Percentiles rank a stretch among this genome's conserved stretches.
Conservation (phyloP, 2,329 filamentous ascomycete genomes). For the Decorospora gaudefroyi region DNA sequence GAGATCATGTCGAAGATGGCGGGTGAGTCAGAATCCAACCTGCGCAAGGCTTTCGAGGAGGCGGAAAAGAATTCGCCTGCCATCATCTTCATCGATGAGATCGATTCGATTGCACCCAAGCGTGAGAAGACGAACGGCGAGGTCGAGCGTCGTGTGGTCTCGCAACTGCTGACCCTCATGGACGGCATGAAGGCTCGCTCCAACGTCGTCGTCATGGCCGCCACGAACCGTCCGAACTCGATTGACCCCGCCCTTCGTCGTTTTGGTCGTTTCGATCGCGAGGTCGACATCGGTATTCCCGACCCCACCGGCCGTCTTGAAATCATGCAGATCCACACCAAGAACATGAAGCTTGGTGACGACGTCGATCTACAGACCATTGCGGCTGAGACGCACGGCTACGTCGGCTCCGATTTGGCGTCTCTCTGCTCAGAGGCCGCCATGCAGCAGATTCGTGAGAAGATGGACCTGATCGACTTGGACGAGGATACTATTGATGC, state of each 20-base stretch:
- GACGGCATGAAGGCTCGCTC: slow-evolving; percentile 99
- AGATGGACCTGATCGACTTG: slow-evolving; percentile 99
- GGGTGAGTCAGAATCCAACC: slow-evolving; percentile 96
- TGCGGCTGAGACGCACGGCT: slow-evolving; percentile 96
- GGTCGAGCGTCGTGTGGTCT: slow-evolving; percentile 97
- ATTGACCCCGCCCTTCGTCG: slow-evolving; percentile 97
- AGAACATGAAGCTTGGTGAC: slow-evolving; percentile 99
- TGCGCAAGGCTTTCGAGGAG: slow-evolving; percentile 99
- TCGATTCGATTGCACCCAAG: slow-evolving; percentile 98
- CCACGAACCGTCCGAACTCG: slow-evolving; percentile 97
- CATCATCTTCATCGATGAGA: slow-evolving; percentile 99
- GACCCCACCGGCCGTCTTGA: slow-evolving; percentile 98
- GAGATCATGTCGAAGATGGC: slow-evolving; percentile 99
- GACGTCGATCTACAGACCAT: slow-evolving; percentile 97
- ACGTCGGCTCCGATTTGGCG: slow-evolving; percentile 97
- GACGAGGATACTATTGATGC: slow-evolving; percentile 99
- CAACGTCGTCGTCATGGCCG: slow-evolving; percentile 98
- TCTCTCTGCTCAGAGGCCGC: slow-evolving; percentile 98
- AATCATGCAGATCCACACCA: slow-evolving; percentile 99
- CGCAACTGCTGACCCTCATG: slow-evolving; percentile 95
- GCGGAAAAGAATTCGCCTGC: slow-evolving; percentile 99
- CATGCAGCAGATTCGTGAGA: slow-evolving; percentile 99
- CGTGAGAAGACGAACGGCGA: slow-evolving; percentile 99
- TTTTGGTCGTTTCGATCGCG: slow-evolving; percentile 98
- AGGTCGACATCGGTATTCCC: slow-evolving; percentile 97